Evolutionary conservation across 169 alveolate species (phyloP).

Genomic region (Theileria orientalis): DNA sequence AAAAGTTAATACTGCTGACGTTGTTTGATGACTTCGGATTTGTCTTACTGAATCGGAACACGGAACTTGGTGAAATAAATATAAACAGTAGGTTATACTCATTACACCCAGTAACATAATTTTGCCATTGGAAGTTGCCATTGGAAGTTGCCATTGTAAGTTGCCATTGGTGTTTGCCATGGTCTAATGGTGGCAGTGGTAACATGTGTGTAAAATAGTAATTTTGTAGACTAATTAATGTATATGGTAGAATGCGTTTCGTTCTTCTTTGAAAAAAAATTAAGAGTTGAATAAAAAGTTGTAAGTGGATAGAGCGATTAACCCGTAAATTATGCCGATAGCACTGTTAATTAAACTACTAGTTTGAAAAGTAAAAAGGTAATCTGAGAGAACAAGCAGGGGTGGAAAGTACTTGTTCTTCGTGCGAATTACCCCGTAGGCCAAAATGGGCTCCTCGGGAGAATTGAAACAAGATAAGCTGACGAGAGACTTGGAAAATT

Average conservation of each 20-base stretch:
- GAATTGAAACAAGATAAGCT: slow-evolving; percentile 13
- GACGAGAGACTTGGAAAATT: slow-evolving; percentile 35
- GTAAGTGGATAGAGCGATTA: neutral
- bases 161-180: too few relatives aligned
- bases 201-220: neutral
- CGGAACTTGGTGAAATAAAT: too few relatives aligned
- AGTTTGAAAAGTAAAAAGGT: slow-evolving; percentile 16
- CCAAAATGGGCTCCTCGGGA: slow-evolving; percentile 17
- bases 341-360: neutral
- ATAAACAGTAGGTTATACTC: too few relatives aligned
- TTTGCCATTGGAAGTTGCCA: too few relatives aligned
- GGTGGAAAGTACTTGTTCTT: slow-evolving; percentile 38
- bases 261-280: neutral
- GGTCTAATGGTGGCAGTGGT: too few relatives aligned
- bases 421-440: slow-evolving; percentile 26
- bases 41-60: slow-evolving; percentile 3
- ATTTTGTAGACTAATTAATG: neutral
- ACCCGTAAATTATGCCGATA: neutral
- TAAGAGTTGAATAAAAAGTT: neutral
- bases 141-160: too few relatives aligned
- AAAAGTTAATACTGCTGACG: neutral
- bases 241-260: neutral
- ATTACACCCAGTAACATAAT: too few relatives aligned
- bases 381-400: slow-evolving; percentile 41
- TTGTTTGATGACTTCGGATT: neutral